Percentiles rank a stretch among this genome's conserved stretches.
These are phyloP conservation scores for Tolypocladium cylindrosporum DNA, from an alignment of 2,329 filamentous ascomycete genomes.

Conservation along the genomic window DNA sequence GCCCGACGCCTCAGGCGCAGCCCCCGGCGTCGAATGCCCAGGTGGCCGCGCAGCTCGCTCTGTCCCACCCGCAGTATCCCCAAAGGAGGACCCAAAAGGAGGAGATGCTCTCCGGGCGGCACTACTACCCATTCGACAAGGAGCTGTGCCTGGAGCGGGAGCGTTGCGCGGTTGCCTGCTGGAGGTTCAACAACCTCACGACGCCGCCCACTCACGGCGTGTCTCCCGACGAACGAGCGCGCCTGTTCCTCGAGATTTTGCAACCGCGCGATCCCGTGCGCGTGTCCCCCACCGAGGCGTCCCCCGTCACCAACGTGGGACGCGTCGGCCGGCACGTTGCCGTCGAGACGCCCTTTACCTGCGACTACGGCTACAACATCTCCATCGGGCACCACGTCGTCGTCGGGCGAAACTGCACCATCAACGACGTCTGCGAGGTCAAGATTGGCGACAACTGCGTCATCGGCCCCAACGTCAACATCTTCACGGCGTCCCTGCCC, in stretches of 20 bases:
- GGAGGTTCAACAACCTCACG: conserved; percentile 72
- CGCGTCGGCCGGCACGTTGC: conserved; percentile 64
- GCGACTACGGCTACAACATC: conserved; percentile 95
- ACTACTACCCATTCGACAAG: conserved; percentile 71
- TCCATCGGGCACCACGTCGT: conserved; percentile 75
- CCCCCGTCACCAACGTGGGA: conserved; percentile 43
- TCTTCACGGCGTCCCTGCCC: conserved; percentile 66
- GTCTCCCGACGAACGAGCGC: conserved; percentile 55
- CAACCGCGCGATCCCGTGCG: conserved; percentile 49
- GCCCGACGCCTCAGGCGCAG: conserved; percentile 29
- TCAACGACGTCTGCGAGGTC: conserved; percentile 79
- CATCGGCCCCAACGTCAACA: conserved; percentile 77
- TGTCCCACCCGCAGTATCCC: conserved; percentile 44
- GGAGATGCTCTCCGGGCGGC: conserved; percentile 73
- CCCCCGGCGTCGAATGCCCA: conserved; percentile 35
- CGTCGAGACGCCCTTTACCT: conserved; percentile 82
- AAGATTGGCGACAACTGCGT: conserved; percentile 68
- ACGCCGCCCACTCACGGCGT: conserved; percentile 65
- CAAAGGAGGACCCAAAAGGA: conserved; percentile 62
- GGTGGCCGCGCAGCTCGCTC: conserved; percentile 47
- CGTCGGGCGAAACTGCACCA: conserved; percentile 73
- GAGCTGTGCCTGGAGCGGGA: conserved; percentile 78
- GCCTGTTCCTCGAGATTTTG: conserved; percentile 63
- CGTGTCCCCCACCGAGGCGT: conserved; percentile 43
- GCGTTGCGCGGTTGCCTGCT: conserved; percentile 70